Percentiles rank a stretch among this genome's conserved stretches.
These are phyloP conservation scores for Aphanomyces cochlioides DNA, from an alignment of 352 stramenopile genomes.

Conservation along the genomic window DNA sequence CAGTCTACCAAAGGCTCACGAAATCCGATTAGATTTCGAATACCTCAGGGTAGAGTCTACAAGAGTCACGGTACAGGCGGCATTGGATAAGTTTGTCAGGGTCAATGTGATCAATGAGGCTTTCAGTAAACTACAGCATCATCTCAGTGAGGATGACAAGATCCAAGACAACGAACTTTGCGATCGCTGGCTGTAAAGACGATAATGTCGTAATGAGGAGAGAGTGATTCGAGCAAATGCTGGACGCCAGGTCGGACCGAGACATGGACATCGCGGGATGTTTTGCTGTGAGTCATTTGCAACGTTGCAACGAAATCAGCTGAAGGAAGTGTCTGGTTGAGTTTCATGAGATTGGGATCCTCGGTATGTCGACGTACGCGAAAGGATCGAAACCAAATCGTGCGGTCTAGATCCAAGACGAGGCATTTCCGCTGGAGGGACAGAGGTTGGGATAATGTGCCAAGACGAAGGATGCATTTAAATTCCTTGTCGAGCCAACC, in stretches of 20 bases:
- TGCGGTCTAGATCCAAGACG: conserved; percentile 25
- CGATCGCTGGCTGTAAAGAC: conserved; percentile 27
- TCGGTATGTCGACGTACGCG: not conserved
- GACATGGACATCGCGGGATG: conserved; percentile 10
- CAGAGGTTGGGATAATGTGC: not conserved
- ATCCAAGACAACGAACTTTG: conserved; percentile 1
- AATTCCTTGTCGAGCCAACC: conserved; percentile 24
- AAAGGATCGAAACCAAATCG: conserved; percentile 28
- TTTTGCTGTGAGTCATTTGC: conserved; percentile 12
- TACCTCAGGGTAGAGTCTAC: not conserved
- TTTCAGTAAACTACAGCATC: conserved; percentile 25
- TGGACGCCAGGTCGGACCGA: conserved; percentile 22
- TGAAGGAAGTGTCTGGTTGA: not conserved
- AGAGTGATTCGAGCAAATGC: conserved; percentile 8
- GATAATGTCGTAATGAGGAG: conserved; percentile 19
- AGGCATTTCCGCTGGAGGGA: conserved; percentile 20
- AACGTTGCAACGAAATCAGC: conserved; percentile 14
- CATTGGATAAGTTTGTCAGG: conserved; percentile 18
- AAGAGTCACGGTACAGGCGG: conserved; percentile 27
- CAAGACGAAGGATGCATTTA: conserved; percentile 9
- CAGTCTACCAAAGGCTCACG: conserved; percentile 1
- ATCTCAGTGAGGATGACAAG: not conserved
- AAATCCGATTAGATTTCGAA: not conserved
- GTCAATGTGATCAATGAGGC: conserved; percentile 20
- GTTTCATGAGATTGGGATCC: too few species aligned